These are phyloP conservation scores for Aspergillus sp. DNA, from an alignment of 2,329 filamentous ascomycete genomes.

Conservation along the genomic window DNA sequence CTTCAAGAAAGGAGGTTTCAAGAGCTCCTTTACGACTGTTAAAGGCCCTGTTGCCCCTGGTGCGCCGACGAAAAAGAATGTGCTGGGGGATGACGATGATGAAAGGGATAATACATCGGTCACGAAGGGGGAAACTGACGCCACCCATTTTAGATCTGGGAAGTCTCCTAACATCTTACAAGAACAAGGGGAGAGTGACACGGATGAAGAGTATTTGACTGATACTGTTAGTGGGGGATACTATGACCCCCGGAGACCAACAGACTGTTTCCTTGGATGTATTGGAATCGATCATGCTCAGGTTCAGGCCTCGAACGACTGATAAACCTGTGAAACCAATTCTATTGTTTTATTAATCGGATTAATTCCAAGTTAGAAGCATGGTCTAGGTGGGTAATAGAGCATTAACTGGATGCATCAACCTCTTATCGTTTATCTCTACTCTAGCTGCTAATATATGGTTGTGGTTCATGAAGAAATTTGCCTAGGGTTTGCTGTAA, in stretches of 20 bases:
- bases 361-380: neutral
- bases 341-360: neutral
- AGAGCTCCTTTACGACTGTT: constrained; percentile 67
- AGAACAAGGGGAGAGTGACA: constrained; percentile 67
- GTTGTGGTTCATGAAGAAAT: neutral
- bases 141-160: neutral
- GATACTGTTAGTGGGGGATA: constrained; percentile 42
- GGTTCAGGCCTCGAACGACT: neutral
- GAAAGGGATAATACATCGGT: constrained; percentile 31
- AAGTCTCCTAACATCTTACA: constrained; percentile 2
- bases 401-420: neutral
- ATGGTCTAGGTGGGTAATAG: neutral
- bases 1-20: constrained; percentile 83
- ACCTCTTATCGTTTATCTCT: neutral
- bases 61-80: constrained; percentile 41
- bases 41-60: constrained; percentile 35
- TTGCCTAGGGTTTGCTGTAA: neutral
- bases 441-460: neutral
- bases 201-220: constrained; percentile 63
- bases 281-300: constrained; percentile 15
- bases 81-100: constrained; percentile 44
- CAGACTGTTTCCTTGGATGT: constrained; percentile 48
- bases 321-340: neutral
- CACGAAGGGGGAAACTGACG: constrained; percentile 14
- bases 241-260: constrained; percentile 55